Evolutionary conservation across 2,329 filamentous ascomycete species (phyloP).

Genomic region (Diaporthe caulivora): DNA sequence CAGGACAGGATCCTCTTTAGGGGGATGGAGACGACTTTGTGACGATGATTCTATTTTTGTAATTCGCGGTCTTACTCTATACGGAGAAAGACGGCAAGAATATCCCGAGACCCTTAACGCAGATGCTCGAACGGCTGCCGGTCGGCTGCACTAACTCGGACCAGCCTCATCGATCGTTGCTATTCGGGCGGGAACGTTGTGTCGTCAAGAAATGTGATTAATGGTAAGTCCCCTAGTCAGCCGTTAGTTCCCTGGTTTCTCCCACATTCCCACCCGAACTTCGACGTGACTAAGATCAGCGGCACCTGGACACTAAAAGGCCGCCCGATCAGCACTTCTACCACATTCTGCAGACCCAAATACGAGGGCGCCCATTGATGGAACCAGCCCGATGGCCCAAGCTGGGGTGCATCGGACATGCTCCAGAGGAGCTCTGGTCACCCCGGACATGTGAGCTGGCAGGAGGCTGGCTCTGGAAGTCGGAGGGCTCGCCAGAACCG

Average conservation of each 20-base stretch:
- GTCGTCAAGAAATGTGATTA: not conserved
- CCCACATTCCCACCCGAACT: slow-evolving; percentile 1
- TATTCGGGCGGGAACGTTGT: not conserved
- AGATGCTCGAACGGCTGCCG: not conserved
- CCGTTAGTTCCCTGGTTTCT: no score
- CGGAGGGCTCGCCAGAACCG: slow-evolving; percentile 12
- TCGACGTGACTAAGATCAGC: slow-evolving; percentile 20
- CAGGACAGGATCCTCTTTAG: slow-evolving; percentile 24
- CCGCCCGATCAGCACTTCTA: not conserved
- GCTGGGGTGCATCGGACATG: not conserved
- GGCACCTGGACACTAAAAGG: not conserved
- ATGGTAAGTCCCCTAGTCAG: slow-evolving; percentile 2
- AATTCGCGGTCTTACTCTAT: not conserved
- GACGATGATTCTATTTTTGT: slow-evolving; percentile 18
- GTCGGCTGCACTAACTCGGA: not conserved
- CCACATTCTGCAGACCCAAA: not conserved
- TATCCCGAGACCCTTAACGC: not conserved
- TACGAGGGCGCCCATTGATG: not conserved
- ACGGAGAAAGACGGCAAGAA: not conserved
- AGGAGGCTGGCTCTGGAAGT: not conserved
- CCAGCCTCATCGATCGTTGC: not conserved
- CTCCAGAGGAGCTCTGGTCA: slow-evolving; percentile 17
- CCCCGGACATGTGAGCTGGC: not conserved
- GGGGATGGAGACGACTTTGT: not conserved
- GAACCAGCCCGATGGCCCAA: not conserved